Evolutionary conservation across 2,329 filamentous ascomycete species (phyloP).

Genomic region (Diplodia scrobiculata): DNA sequence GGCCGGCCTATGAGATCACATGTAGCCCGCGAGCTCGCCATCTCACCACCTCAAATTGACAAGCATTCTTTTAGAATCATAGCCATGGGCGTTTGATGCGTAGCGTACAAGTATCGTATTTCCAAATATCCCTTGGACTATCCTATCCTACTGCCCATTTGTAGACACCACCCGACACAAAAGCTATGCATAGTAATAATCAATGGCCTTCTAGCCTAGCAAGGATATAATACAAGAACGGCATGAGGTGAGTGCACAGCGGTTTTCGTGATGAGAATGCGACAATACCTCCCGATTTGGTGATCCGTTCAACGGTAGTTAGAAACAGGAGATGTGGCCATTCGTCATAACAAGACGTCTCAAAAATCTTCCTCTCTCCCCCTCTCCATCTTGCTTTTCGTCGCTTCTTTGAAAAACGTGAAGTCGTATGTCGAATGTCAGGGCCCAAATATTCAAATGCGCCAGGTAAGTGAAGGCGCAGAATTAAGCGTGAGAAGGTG

Average conservation of each 20-base stretch:
- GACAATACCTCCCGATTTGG: background rate
- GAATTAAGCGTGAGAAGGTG: constrained; percentile 8
- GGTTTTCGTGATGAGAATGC: constrained; percentile 3
- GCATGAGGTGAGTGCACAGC: background rate
- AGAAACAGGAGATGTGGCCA: constrained; percentile 8
- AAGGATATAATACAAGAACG: constrained; percentile 24
- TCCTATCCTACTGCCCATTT: constrained; percentile 10
- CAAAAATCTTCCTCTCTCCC: constrained; percentile 7
- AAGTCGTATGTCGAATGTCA: constrained; percentile 20
- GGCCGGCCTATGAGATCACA: constrained; percentile 12
- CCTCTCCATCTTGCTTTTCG: constrained; percentile 15
- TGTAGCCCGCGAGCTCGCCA: background rate
- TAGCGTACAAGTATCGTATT: constrained; percentile 8
- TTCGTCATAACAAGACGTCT: constrained; percentile 21
- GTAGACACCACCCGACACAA: constrained; percentile 8
- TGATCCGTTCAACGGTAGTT: constrained; percentile 7
- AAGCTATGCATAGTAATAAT: constrained; percentile 14
- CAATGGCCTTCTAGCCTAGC: constrained; percentile 1
- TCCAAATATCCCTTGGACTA: constrained; percentile 7
- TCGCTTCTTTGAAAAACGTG: constrained; percentile 23
- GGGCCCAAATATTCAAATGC: constrained; percentile 13
- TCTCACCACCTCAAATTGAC: background rate
- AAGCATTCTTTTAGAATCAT: background rate
- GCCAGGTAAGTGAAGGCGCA: constrained; percentile 10
- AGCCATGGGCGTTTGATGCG: background rate